phyloP scores from a whole-genome alignment of 192 early-diverging fungal genomes.

The Coemansia erecta region DNA sequence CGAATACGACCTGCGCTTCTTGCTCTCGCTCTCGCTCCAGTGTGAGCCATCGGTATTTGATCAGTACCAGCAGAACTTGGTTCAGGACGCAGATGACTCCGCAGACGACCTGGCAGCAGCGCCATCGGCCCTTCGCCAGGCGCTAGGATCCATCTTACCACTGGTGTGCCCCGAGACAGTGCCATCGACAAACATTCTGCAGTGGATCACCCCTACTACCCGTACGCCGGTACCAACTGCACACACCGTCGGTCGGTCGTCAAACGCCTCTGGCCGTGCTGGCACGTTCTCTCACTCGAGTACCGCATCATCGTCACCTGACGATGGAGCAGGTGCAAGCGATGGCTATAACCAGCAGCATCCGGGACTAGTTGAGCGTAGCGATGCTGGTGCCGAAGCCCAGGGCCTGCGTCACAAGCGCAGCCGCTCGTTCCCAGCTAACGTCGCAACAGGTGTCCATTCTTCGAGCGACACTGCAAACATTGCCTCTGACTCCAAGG shows the following conservation, averaged over 20 bases:
- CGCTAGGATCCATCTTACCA: slow-evolving; percentile 52
- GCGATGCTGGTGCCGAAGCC: slow-evolving; percentile 5
- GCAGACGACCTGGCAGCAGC: slow-evolving; percentile 18
- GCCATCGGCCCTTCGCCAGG: slow-evolving; percentile 37
- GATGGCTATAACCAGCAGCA: slow-evolving; percentile 3
- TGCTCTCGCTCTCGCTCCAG: slow-evolving; percentile 48
- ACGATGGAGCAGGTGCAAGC: background rate
- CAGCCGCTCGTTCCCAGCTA: slow-evolving; percentile 46
- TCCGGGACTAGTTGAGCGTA: background rate
- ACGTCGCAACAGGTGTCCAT: slow-evolving; percentile 7
- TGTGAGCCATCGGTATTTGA: slow-evolving; percentile 50
- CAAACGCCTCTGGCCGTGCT: slow-evolving; percentile 25
- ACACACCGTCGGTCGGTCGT: slow-evolving; percentile 14
- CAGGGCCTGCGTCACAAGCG: slow-evolving; percentile 45
- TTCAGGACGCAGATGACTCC: slow-evolving; percentile 1
- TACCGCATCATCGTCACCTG: background rate
- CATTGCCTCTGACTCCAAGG: slow-evolving; percentile 4
- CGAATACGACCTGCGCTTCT: slow-evolving; percentile 50
- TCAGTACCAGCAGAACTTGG: slow-evolving; percentile 48
- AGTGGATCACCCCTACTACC: slow-evolving; percentile 47
- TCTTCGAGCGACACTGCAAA: slow-evolving; percentile 1
- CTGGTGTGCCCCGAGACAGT: slow-evolving; percentile 55
- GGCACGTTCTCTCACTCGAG: slow-evolving; percentile 42
- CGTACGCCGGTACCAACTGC: slow-evolving; percentile 33
- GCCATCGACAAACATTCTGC: slow-evolving; percentile 49